phyloP scores from a whole-genome alignment of 2,329 filamentous ascomycete genomes.

The Didymella keratinophila region DNA sequence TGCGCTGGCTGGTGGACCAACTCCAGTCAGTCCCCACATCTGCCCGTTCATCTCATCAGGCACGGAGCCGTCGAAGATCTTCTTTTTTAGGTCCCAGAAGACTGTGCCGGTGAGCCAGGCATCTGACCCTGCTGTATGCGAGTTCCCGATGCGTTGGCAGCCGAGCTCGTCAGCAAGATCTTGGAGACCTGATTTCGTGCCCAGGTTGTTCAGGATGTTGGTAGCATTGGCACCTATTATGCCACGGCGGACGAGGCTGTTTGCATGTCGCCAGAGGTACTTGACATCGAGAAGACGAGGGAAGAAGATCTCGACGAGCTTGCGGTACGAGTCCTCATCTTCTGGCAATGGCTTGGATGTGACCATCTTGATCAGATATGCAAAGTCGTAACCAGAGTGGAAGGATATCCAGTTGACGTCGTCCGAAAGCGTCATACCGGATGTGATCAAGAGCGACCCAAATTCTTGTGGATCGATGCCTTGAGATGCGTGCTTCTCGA shows the following conservation, averaged over 20 bases:
- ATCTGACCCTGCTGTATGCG: constrained; percentile 93
- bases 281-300: constrained; percentile 95
- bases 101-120: constrained; percentile 91
- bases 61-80: constrained; percentile 84
- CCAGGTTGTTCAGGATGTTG: constrained; percentile 83
- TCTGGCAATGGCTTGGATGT: constrained; percentile 83
- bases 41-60: constrained; percentile 84
- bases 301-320: constrained; percentile 90
- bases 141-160: constrained; percentile 84
- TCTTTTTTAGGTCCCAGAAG: constrained; percentile 90
- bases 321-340: constrained; percentile 88
- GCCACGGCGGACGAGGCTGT: constrained; percentile 66
- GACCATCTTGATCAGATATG: constrained; percentile 94
- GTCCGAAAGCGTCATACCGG: constrained; percentile 85
- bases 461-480: constrained; percentile 93
- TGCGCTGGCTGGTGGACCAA: constrained; percentile 63
- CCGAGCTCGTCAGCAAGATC: constrained; percentile 93
- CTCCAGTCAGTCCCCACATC: constrained; percentile 86
- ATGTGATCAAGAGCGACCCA: constrained; percentile 87
- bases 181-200: constrained; percentile 89
- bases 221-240: constrained; percentile 58
- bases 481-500: constrained; percentile 80
- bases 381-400: constrained; percentile 98
- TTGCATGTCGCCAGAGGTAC: constrained; percentile 90
- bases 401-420: constrained; percentile 97